Evolutionary conservation across 805 yeast genomes (phyloP).

Genomic region (Candida yuanshanica): DNA sequence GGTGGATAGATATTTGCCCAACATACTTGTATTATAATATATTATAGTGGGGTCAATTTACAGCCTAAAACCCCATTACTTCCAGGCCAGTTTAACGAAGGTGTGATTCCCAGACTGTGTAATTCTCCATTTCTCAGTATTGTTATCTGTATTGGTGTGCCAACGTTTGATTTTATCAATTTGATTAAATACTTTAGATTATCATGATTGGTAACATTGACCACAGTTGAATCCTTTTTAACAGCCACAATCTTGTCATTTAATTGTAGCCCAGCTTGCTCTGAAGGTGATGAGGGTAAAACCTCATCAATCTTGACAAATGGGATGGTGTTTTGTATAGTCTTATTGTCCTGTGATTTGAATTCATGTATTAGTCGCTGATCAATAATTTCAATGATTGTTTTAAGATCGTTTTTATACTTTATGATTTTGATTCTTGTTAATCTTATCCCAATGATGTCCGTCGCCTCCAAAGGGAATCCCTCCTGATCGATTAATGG

Average conservation of each 20-base stretch:
- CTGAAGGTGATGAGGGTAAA: conserved; percentile 44
- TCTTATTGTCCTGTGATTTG: conserved; percentile 3
- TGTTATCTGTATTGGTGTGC: neutral
- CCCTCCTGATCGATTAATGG: conserved; percentile 68
- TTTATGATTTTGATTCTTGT: conserved; percentile 60
- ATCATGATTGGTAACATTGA: conserved; percentile 44
- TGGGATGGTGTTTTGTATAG: conserved; percentile 30
- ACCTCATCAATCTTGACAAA: conserved; percentile 40
- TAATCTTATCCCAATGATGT: conserved; percentile 63
- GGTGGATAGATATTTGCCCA: conserved; percentile 72
- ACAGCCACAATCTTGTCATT: conserved; percentile 42
- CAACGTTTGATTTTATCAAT: neutral
- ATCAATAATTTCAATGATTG: conserved; percentile 42
- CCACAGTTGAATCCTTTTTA: conserved; percentile 41
- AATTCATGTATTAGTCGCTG: conserved; percentile 41
- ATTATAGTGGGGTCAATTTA: neutral
- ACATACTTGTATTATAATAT: neutral
- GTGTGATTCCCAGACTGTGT: neutral
- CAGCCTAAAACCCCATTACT: neutral
- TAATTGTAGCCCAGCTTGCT: conserved; percentile 40
- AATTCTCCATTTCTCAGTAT: neutral
- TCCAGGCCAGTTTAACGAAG: neutral
- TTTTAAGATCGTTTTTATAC: conserved; percentile 61
- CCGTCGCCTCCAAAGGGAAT: conserved; percentile 79
- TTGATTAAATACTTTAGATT: conserved; percentile 27